Base-by-base conservation (phyloP, 768 basidiomycete species). In the Termitomyces sp. region DNA sequence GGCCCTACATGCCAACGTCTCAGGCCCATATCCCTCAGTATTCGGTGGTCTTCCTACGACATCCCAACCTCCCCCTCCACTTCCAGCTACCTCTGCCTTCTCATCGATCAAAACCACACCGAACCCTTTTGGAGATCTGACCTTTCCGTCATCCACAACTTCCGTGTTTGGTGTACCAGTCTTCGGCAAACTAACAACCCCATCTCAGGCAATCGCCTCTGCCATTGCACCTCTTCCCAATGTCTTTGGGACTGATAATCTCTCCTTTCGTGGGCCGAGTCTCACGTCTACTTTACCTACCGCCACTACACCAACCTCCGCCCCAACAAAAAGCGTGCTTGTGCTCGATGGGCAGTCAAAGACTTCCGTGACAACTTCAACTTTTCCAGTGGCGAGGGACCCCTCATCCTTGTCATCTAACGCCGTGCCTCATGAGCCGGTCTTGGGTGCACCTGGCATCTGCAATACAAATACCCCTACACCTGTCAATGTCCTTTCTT, bases 71-170 rank as follows among this genome's bases (percentile, higher is more conserved):
- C 59, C 63, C 29, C 59, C 63, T 7, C 54, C 68, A 10, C 57
- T 68, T 17, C 65, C 71, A 17, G 61, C 64, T 14, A 9, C n/a
- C 3, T 74, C 75, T 49, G 80, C 80, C 3, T 81, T 82, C 60
- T 73, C 77, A 4, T 67, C 65, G 43, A 67, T 82, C 12, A 69
- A 74, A 2, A 69, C 79, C 5, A 69, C 76, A 4, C 77, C 75
- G 15, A 79, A 76, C 65, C 71, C 76, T 12, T 81, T 81, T 60
- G 76, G 74, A 20, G 63, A 62, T 6, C 65, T 68, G 48, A n/a
- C 67, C 12, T 69, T 67, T 36, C 60, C 63, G 0, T 48, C 57
- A 14, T 56, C 68, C 4, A 62, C 70, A 52, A 56, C 65, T 20
- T 47, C 66, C 29, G 25, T 59, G 17, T 63, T 66, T 37, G 66